These are phyloP conservation scores for Bipolaris bicolor DNA, from an alignment of 2,329 filamentous ascomycete species.

Conservation along the genomic window DNA sequence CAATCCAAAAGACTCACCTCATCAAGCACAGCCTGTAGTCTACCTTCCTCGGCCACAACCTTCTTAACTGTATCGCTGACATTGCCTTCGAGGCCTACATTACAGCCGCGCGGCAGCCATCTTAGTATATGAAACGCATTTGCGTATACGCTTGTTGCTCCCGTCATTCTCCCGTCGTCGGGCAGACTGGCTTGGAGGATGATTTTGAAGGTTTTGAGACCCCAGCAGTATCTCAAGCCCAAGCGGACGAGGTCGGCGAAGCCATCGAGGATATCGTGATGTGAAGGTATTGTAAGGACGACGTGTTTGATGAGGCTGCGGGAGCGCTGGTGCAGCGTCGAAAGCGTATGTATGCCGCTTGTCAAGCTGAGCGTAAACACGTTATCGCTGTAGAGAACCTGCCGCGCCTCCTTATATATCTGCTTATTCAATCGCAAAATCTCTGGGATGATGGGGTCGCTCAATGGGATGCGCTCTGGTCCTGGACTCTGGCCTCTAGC, in stretches of 20 bases:
- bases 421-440: conserved; percentile 49
- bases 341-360: conserved; percentile 48
- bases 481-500: not conserved
- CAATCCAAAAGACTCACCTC: conserved; percentile 42
- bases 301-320: conserved; percentile 53
- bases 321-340: conserved; percentile 51
- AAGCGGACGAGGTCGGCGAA: conserved; percentile 56
- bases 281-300: conserved; percentile 52
- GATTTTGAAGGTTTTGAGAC: conserved; percentile 52
- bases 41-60: conserved; percentile 53
- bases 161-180: conserved; percentile 32
- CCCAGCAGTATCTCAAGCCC: conserved; percentile 54
- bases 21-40: conserved; percentile 49
- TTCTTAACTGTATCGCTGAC: conserved; percentile 48
- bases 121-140: conserved; percentile 56
- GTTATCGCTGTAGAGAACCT: conserved; percentile 43
- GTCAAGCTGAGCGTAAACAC: conserved; percentile 47
- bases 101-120: conserved; percentile 53
- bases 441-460: conserved; percentile 48
- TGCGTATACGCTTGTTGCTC: conserved; percentile 53
- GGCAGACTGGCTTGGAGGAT: conserved; percentile 45
- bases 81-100: conserved; percentile 50
- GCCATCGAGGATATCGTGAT: conserved; percentile 55
- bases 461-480: not conserved
- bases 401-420: conserved; percentile 46